Conservation (phyloP, 2,329 filamentous ascomycete species). For the Colletotrichum salicis region DNA sequence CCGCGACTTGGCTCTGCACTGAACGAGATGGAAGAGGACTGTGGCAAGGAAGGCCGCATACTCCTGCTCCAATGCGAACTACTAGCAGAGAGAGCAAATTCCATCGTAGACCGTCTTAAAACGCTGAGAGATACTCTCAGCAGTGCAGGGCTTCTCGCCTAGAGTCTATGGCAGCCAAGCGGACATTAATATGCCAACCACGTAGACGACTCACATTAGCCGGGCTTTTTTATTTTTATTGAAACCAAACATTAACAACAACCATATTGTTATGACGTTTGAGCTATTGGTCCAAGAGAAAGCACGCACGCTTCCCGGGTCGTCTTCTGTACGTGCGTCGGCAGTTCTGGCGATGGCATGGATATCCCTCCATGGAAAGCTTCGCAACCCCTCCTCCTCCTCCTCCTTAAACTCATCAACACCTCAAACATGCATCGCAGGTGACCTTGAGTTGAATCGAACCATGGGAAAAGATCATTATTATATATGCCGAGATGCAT, state of each 20-base stretch:
- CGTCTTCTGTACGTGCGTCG: not conserved
- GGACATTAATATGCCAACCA: not conserved
- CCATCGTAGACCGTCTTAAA: slow-evolving; percentile 37
- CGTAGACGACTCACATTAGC: not conserved
- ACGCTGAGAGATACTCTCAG: slow-evolving; percentile 14
- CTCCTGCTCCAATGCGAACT: slow-evolving; percentile 43
- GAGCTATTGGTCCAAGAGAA: not conserved
- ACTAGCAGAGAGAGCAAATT: slow-evolving; percentile 38
- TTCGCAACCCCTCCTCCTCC: not conserved
- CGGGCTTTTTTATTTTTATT: not conserved
- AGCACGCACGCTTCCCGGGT: not conserved
- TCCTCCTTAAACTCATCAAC: not conserved
- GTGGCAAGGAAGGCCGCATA: slow-evolving; percentile 37
- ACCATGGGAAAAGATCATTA: not conserved
- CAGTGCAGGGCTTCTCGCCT: not conserved
- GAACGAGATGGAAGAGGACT: not conserved
- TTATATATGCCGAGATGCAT: not conserved
- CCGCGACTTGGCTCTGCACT: not conserved
- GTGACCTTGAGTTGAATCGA: not conserved
- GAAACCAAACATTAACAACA: not conserved
- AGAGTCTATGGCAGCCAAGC: not conserved
- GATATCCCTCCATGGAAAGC: not conserved
- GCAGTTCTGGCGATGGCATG: not conserved
- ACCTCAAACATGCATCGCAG: not conserved
- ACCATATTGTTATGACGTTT: not conserved